Base-by-base conservation (phyloP, 208 protist genomes). In the Crithidia acanthocephali region DNA sequence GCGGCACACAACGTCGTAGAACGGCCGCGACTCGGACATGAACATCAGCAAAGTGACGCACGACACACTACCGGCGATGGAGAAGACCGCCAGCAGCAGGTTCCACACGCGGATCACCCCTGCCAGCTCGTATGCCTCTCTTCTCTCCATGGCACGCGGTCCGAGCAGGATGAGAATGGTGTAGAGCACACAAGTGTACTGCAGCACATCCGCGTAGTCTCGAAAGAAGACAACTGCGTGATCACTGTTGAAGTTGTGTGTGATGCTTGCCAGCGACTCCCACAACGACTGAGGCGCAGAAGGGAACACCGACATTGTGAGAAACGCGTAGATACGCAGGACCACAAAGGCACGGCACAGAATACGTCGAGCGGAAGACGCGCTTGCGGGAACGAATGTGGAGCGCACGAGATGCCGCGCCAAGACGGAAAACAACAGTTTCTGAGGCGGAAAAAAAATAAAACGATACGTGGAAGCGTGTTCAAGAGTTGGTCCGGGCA, bases 41-140 rank as follows among this genome's bases (percentile, higher is more conserved):
- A 45, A 83, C 15, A 55, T n/a, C 22, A 81, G 63, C 50, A 77
- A 70, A 33, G 75, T 79, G 28, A 86, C 66, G 40, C 69, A 82
- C 67, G 76, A 60, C n/a, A 85, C 65, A 28, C 76, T 71, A 30
- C 88, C 87, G 9, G 67, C 48, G 4, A 88, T 74, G 22, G 87
- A 95, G 67, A 95, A 95, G 18, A 78, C 53, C 15, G 86, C 79
- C 23, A 95, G 67, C 7, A 83, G 23, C 23, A 86, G 61, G 61
- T 95, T 95, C 93, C 89, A 97, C 48, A 77, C 27, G 10, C 80
- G 70, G 48, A 88, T 77, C 30, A 74, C n/a, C 2, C 61, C 10
- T 3, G 76, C 76, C 30, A 93, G 73, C 28, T 87, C 79, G 45
- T 84, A 59, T 0, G 87, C 56, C 22, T 74, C 27, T 0, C 80